Conservation (phyloP, 2,329 filamentous ascomycete genomes). For the Trichophyton rubrum region DNA sequence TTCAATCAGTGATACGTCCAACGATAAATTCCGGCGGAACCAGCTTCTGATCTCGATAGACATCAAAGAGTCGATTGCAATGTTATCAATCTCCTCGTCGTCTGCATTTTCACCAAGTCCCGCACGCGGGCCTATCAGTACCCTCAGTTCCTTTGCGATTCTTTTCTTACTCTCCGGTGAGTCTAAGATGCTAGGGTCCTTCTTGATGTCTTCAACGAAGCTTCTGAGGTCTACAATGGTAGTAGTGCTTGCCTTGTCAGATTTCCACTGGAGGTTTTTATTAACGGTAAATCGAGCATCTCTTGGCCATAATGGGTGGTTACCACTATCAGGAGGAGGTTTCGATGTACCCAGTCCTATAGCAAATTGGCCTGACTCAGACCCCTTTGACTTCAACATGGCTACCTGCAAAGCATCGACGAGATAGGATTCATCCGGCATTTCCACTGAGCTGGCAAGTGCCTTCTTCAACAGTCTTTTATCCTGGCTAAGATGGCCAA, state of each 20-base stretch:
- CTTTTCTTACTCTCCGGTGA: not conserved
- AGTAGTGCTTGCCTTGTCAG: not conserved
- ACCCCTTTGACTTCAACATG: not conserved
- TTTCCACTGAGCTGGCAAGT: slow-evolving; percentile 10
- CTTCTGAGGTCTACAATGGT: not conserved
- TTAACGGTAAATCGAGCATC: not conserved
- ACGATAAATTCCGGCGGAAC: slow-evolving; percentile 8
- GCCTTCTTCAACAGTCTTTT: not conserved
- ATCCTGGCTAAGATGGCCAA: slow-evolving; percentile 2
- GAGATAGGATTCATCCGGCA: not conserved
- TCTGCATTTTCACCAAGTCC: not conserved
- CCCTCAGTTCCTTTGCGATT: slow-evolving; percentile 11
- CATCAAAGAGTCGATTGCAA: slow-evolving; percentile 15
- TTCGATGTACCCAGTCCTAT: not conserved
- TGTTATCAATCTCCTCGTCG: slow-evolving; percentile 7
- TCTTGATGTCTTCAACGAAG: not conserved
- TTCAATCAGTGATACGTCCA: not conserved
- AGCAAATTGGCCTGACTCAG: not conserved
- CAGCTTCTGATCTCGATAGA: slow-evolving; percentile 15
- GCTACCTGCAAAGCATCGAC: slow-evolving; percentile 1
- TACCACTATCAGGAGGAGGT: not conserved
- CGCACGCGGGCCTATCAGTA: slow-evolving; percentile 5
- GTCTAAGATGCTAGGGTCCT: not conserved
- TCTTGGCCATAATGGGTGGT: not conserved
- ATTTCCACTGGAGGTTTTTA: not conserved